A percentile compares a stretch with the other conserved stretches of the same genome.
Conservation (phyloP, 352 stramenopile genomes). For the Elongisporangium senticosum region DNA sequence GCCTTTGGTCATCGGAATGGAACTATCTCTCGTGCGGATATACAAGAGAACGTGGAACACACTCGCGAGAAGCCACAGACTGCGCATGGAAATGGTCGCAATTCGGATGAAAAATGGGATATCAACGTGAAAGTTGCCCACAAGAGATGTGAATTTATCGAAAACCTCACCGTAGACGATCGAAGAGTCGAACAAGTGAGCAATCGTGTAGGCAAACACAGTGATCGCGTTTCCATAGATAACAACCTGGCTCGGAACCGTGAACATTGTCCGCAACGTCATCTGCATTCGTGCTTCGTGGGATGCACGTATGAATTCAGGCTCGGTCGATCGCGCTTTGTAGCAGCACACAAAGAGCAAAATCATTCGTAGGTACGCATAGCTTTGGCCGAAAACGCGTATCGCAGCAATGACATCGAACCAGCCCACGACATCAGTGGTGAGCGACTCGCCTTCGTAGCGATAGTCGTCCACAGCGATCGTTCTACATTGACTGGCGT, state of each 20-base stretch:
- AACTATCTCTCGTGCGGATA: neutral
- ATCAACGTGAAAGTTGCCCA: neutral
- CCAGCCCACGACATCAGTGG: slow-evolving; percentile 3
- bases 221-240: slow-evolving; percentile 15
- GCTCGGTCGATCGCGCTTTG: slow-evolving; percentile 3
- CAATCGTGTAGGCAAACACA: slow-evolving; percentile 13
- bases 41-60: neutral
- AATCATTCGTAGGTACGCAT: slow-evolving; percentile 6
- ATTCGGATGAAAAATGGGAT: neutral
- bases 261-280: slow-evolving; percentile 8
- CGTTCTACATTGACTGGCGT: slow-evolving; percentile 1
- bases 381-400: slow-evolving; percentile 10
- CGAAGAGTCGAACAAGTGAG: slow-evolving; percentile 13
- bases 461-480: slow-evolving; percentile 9
- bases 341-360: slow-evolving; percentile 14
- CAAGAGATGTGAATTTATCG: slow-evolving; percentile 4
- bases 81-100: neutral
- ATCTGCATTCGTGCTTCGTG: neutral
- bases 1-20: neutral
- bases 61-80: neutral
- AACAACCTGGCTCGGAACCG: slow-evolving; percentile 13
- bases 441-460: slow-evolving; percentile 5
- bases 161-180: slow-evolving; percentile 7
- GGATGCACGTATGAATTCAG: neutral
- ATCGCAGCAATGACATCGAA: slow-evolving; percentile 1